Evolutionary conservation across 257 asterid species (phyloP), one percentile per base, ranked within the genome.

Genomic region (Coffea eugenioides): DNA sequence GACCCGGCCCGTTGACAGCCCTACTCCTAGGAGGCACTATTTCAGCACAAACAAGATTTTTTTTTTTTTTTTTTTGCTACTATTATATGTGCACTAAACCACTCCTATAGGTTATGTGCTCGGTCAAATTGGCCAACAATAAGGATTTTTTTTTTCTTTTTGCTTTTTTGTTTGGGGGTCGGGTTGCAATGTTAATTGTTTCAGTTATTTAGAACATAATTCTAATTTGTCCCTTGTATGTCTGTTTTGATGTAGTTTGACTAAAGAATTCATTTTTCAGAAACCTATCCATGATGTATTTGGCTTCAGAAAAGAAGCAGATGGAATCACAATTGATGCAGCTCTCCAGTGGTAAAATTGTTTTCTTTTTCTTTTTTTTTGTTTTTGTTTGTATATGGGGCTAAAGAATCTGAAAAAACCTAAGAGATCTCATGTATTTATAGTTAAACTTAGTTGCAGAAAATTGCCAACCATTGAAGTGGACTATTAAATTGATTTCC

Each of bases 331-430:
- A 81, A 85, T 96, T 83, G 97, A 96, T 77, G 59, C 89, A 59
- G 97, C 99, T 73, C 90, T 96, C 78, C 99, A 96, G 84, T 96
- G 99, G 99, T 96, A 91, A 79, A 61, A 76, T 79, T 73, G n/a
- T 66, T 71, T 72, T 69, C 76, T 51, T 78, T 27, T 56, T 9
- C 49, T 45, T 21, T 80, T 77, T 27, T 6, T 3, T 18, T 36
- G 77, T 74, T 54, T 74, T 11, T 34, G 51, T 56, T 34, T 54
- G 39, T 11, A 54, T 54, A 13, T 18, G 8, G 21, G 34, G 21
- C 36, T 54, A 56, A 74, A 31, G 23, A 65, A 54, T 25, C 15
- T 23, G n/a, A 21, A 54, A 39, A 43, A 67, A 25, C 59, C 77
- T 59, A 59, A 45, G 16, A 54, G 21, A 23, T 72, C 43, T 6